Conservation (phyloP, 495 filamentous ascomycete species). For the Hapsidospora chrysogenum region DNA sequence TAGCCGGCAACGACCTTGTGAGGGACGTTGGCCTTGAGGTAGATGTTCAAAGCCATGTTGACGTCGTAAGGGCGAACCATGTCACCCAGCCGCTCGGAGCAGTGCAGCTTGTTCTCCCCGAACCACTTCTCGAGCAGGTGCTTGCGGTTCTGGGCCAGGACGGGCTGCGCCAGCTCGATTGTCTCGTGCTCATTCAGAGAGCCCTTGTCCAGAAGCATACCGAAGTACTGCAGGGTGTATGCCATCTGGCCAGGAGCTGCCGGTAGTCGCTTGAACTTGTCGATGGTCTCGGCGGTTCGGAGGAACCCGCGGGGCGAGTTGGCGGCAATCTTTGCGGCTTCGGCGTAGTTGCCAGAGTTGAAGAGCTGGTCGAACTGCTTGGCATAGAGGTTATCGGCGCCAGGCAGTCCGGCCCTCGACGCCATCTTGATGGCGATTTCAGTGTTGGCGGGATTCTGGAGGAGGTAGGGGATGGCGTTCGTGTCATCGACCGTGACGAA, state of each 20-base stretch:
- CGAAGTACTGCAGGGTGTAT: constrained; percentile 92
- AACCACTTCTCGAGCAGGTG: constrained; percentile 97
- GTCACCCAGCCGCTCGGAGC: constrained; percentile 91
- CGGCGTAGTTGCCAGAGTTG: constrained; percentile 53
- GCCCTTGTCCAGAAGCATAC: constrained; percentile 91
- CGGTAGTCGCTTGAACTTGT: constrained; percentile 78
- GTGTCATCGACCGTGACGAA: constrained; percentile 83
- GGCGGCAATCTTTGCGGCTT: constrained; percentile 88
- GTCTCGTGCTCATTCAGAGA: constrained; percentile 83
- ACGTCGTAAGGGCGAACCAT: constrained; percentile 81
- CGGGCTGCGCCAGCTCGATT: constrained; percentile 81
- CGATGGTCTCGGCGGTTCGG: constrained; percentile 82
- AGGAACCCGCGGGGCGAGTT: constrained; percentile 94
- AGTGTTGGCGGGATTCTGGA: constrained; percentile 86
- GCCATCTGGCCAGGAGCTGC: constrained; percentile 66
- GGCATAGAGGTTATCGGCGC: constrained; percentile 86
- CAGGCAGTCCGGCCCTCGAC: constrained; percentile 80
- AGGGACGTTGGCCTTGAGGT: constrained; percentile 69
- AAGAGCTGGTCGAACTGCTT: constrained; percentile 83
- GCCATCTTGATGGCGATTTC: constrained; percentile 89
- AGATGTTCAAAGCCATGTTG: constrained; percentile 68
- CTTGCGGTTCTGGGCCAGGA: constrained; percentile 84
- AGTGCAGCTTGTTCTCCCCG: constrained; percentile 84
- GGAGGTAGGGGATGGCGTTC: constrained; percentile 80
- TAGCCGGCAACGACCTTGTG: constrained; percentile 89